Evolutionary conservation across 306 rosid species (phyloP).

Genomic region (Ochetophila trinervis): DNA sequence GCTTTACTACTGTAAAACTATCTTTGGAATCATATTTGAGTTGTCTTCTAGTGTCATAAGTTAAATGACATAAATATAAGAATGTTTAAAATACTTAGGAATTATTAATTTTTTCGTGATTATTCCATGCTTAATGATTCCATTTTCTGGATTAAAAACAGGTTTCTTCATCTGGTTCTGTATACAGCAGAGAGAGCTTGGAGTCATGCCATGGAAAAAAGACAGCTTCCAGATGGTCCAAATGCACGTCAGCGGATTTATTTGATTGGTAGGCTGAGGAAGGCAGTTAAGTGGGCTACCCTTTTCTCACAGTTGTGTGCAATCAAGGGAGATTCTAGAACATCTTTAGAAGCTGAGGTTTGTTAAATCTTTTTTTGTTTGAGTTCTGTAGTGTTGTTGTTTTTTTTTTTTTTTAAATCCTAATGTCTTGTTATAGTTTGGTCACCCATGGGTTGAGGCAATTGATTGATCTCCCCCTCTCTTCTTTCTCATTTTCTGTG

Average conservation of each 20-base stretch:
- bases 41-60: neutral
- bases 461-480: neutral
- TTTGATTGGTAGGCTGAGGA: slow-evolving; percentile 95
- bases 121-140: slow-evolving; percentile 19
- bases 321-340: slow-evolving; percentile 85
- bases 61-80: neutral
- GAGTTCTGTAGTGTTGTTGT: neutral
- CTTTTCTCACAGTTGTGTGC: slow-evolving; percentile 84
- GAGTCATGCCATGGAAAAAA: slow-evolving; percentile 99
- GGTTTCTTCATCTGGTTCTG: slow-evolving; percentile 88
- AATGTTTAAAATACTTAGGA: slow-evolving; percentile 14
- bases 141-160: slow-evolving; percentile 40
- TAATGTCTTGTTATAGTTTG: neutral
- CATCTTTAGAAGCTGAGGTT: slow-evolving; percentile 98
- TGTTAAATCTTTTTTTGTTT: slow-evolving; percentile 20
- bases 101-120: neutral
- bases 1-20: neutral
- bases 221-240: slow-evolving; percentile 95
- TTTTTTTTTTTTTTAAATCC: no score
- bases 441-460: neutral
- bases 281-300: slow-evolving; percentile 94
- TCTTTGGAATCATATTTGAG: neutral
- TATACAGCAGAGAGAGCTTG: slow-evolving; percentile 96
- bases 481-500: neutral
- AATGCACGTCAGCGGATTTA: slow-evolving; percentile 79